Percentiles rank a stretch among this genome's conserved stretches.
phyloP scores from a whole-genome alignment of 495 filamentous ascomycete genomes.

The Aeminium ludgeri region DNA sequence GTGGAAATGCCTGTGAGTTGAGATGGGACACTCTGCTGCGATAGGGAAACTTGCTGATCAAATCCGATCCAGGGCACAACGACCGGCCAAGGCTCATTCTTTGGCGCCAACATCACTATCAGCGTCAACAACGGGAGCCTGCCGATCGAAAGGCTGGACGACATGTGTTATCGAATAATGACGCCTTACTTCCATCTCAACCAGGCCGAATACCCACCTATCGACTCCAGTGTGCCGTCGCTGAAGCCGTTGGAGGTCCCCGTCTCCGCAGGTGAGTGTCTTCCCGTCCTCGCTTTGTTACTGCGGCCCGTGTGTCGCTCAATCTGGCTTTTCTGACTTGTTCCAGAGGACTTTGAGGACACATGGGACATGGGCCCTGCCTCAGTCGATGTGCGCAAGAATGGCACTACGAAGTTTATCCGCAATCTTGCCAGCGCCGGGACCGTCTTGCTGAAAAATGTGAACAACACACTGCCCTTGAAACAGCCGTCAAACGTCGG shows the following conservation, averaged over 20 bases:
- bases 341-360: no score
- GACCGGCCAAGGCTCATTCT: constrained; percentile 18
- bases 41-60: constrained; percentile 8
- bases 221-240: constrained; percentile 11
- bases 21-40: neutral
- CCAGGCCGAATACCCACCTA: constrained; percentile 16
- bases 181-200: constrained; percentile 22
- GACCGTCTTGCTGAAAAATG: constrained; percentile 48
- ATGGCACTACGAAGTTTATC: constrained; percentile 31
- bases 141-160: constrained; percentile 15
- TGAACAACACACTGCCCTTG: constrained; percentile 36
- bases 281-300: no score
- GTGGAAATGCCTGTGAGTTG: constrained; percentile 18
- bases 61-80: constrained; percentile 9
- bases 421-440: constrained; percentile 40
- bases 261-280: no score
- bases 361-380: no score
- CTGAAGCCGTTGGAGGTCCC: no score
- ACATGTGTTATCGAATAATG: constrained; percentile 24
- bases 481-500: constrained; percentile 34
- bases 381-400: constrained; percentile 32
- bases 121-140: constrained; percentile 21
- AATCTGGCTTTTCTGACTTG: no score
- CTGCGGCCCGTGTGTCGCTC: no score
- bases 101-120: constrained; percentile 19